phyloP scores from a whole-genome alignment of 768 basidiomycete genomes.

The Hirschioporus abietinus region DNA sequence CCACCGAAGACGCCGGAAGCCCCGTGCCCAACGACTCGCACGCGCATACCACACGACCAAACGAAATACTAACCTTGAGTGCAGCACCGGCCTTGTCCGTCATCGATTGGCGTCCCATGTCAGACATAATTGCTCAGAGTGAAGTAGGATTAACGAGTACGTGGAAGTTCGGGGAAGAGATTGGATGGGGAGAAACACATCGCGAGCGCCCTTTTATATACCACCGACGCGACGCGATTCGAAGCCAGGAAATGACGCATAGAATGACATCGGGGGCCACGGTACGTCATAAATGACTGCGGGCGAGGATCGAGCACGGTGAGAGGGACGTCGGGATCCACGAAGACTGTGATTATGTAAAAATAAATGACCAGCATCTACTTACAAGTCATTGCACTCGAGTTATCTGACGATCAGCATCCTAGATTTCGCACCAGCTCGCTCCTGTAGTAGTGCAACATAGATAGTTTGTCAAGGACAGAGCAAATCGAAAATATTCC shows the following conservation, averaged over 20 bases:
- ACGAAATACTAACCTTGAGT: slow-evolving; percentile 36
- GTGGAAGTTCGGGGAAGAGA: not conserved
- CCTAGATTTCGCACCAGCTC: no score
- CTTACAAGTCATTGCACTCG: no score
- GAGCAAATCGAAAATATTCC: no score
- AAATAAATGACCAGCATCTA: not conserved
- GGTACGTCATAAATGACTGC: not conserved
- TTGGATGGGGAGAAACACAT: not conserved
- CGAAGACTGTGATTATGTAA: not conserved
- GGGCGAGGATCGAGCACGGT: not conserved
- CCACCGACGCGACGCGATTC: not conserved
- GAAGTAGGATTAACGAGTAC: not conserved
- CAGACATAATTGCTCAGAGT: slow-evolving; percentile 37
- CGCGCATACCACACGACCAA: not conserved
- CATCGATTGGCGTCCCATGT: slow-evolving; percentile 50
- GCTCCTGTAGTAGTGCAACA: no score
- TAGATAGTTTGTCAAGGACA: no score
- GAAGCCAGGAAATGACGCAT: not conserved
- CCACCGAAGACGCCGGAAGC: not conserved
- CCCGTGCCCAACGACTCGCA: not conserved
- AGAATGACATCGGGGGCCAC: not conserved
- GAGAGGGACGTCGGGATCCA: not conserved
- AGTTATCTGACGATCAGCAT: no score
- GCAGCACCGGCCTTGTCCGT: slow-evolving; percentile 50
- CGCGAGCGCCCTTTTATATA: not conserved